Percentiles rank a stretch among this genome's conserved stretches.
Evolutionary conservation across 2,329 filamentous ascomycete species (phyloP).

Genomic region (Fusarium sp.): DNA sequence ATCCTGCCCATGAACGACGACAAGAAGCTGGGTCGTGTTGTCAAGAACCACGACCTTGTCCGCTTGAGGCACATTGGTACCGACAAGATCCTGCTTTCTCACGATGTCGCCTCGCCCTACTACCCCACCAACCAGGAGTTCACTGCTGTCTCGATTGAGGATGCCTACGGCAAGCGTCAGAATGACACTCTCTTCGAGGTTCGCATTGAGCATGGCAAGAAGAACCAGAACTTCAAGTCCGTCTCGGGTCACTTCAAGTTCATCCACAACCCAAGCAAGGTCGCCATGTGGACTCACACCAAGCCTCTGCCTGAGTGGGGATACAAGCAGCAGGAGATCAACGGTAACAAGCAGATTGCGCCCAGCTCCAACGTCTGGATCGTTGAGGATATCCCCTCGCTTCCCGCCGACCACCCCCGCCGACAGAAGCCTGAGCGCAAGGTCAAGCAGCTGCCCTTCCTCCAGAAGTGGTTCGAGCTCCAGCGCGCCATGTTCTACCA

Average conservation of each 20-base stretch:
- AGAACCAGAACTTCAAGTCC: constrained; percentile 83
- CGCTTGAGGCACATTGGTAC: constrained; percentile 87
- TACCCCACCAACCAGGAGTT: constrained; percentile 99
- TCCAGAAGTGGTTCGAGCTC: constrained; percentile 94
- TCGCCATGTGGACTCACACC: constrained; percentile 98
- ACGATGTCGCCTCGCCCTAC: constrained; percentile 96
- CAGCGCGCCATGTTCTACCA: constrained; percentile 99
- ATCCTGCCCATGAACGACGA: constrained; percentile 75
- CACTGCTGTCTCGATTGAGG: constrained; percentile 77
- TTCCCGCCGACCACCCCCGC: constrained; percentile 74
- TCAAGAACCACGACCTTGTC: constrained; percentile 85
- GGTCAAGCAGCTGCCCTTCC: constrained; percentile 84
- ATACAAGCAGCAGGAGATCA: constrained; percentile 97
- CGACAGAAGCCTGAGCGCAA: constrained; percentile 77
- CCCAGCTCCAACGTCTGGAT: constrained; percentile 95
- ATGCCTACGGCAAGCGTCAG: constrained; percentile 74
- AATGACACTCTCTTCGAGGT: constrained; percentile 96
- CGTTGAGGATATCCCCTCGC: constrained; percentile 86
- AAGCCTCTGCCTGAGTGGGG: constrained; percentile 97
- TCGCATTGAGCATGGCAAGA: constrained; percentile 85
- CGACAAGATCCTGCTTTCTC: constrained; percentile 84
- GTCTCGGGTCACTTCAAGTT: constrained; percentile 95
- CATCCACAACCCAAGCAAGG: constrained; percentile 91
- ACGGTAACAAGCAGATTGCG: constrained; percentile 94
- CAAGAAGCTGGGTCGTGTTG: constrained; percentile 65